Base-by-base conservation (phyloP, 2,329 filamentous ascomycete species). In the Capronia coronata region DNA sequence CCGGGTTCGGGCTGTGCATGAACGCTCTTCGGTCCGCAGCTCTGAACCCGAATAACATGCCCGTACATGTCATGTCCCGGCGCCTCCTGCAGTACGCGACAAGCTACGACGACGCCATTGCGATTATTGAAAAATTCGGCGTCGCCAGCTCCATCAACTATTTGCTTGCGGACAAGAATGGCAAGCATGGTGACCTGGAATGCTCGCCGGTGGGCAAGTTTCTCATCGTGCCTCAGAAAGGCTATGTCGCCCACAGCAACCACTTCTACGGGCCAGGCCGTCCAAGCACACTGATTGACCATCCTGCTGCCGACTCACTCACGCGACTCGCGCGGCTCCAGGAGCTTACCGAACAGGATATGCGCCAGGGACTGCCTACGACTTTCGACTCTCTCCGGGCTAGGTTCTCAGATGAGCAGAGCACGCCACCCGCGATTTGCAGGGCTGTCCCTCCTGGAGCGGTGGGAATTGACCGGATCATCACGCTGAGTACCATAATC, bases 21-120 rank as follows among this genome's bases (percentile, higher is more conserved):
- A 84, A 84, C 52, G 82, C 80, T 0, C 79, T 84, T 51, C 71
- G 73, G 34, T 77, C 77, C 2, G 69, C 71, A 1, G 79, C 78
- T 1, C 72, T 82, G 41, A 70, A 79, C 58, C 57, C 64, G 1
- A 63, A 64, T 1, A 73, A 71, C 5, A 58, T 83, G 2, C 80
- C 82, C 0, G 75, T 80, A n/a, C 81, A 84, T 59, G 66, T 84
- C 5, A 78, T 76, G 0, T 68, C 84, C 3, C 69, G 81, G 18
- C 44, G 44, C 14, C 45, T 52, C 8, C 38, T 52, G 16, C 49
- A 52, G 23, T 52, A 35, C 37, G 49, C 49, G 8, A 43, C 38
- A 2, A 42, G 38, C 19, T 34, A 21, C 41, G 38, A 38, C 1
- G 63, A 71, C 14, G 74, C 72, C 3, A 63, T 84, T 1, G 79